A percentile compares a stretch with the other conserved stretches of the same genome.
Evolutionary conservation across 495 filamentous ascomycete genomes (phyloP).

Genomic region (Elasticomyces elasticus): DNA sequence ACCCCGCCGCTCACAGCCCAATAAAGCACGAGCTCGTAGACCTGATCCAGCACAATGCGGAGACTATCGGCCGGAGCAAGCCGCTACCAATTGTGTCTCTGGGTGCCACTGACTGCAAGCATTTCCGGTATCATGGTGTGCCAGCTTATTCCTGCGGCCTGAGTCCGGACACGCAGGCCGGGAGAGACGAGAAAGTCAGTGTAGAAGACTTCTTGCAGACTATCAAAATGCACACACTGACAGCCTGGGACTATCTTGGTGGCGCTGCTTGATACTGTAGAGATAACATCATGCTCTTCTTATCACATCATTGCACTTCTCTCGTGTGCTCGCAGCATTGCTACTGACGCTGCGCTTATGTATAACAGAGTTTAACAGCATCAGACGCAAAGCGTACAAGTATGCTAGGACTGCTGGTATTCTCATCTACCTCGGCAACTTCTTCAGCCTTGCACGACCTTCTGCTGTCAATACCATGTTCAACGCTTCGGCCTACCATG

Average conservation of each 20-base stretch:
- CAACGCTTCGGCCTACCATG: too few relatives aligned
- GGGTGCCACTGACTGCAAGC: slow-evolving; percentile 20
- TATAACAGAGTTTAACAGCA: too few relatives aligned
- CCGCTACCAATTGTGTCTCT: slow-evolving; percentile 4
- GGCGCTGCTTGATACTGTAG: neutral
- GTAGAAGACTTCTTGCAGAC: slow-evolving; percentile 13
- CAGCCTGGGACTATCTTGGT: slow-evolving; percentile 16
- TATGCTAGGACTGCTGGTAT: too few relatives aligned
- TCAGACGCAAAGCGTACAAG: too few relatives aligned
- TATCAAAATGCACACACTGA: slow-evolving; percentile 13
- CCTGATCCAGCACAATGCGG: slow-evolving; percentile 2
- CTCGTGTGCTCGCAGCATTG: too few relatives aligned
- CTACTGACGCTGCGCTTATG: too few relatives aligned
- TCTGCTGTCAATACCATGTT: too few relatives aligned
- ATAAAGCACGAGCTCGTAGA: slow-evolving; percentile 4
- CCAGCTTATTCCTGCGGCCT: slow-evolving; percentile 16
- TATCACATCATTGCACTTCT: too few relatives aligned
- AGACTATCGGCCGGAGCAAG: neutral
- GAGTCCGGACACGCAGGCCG: slow-evolving; percentile 15
- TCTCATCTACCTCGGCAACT: too few relatives aligned
- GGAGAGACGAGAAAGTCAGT: slow-evolving; percentile 7
- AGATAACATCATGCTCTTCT: too few relatives aligned
- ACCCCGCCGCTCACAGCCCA: slow-evolving; percentile 13
- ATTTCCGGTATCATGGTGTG: slow-evolving; percentile 16
- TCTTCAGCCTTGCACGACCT: too few relatives aligned